Evolutionary conservation across 176 grass and related monocot genomes (phyloP).

Genomic region (Carex myosuroides): DNA sequence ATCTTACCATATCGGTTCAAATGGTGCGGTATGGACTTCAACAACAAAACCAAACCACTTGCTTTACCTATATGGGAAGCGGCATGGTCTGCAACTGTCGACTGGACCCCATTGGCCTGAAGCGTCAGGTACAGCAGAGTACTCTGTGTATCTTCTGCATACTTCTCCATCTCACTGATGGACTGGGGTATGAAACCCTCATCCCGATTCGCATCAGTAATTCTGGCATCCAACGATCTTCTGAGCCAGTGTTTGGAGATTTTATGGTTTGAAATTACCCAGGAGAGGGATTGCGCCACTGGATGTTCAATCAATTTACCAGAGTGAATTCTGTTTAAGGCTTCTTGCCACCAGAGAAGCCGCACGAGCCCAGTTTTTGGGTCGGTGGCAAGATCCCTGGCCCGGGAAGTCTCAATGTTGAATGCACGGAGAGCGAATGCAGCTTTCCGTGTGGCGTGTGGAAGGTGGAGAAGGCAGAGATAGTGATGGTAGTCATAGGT

Average conservation of each 20-base stretch:
- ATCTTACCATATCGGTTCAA: conserved; percentile 52
- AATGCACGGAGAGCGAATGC: conserved; percentile 80
- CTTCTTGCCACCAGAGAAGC: conserved; percentile 81
- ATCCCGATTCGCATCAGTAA: conserved; percentile 64
- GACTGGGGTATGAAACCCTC: conserved; percentile 41
- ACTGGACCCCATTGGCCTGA: conserved; percentile 67
- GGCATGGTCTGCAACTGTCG: conserved; percentile 60
- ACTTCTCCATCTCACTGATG: conserved; percentile 57
- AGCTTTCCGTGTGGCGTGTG: conserved; percentile 49
- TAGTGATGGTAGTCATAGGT: conserved; percentile 91
- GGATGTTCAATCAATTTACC: conserved; percentile 71
- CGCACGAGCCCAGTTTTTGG: conserved; percentile 76
- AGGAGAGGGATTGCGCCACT: conserved; percentile 54
- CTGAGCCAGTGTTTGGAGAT: conserved; percentile 88
- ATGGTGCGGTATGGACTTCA: conserved; percentile 87
- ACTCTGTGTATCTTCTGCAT: conserved; percentile 79
- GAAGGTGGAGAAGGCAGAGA: conserved; percentile 84
- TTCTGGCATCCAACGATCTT: conserved; percentile 65
- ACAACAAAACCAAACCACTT: conserved; percentile 61
- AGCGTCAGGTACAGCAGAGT: conserved; percentile 75
- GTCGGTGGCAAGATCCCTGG: conserved; percentile 64
- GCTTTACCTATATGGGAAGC: conserved; percentile 74
- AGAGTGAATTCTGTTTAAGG: conserved; percentile 51
- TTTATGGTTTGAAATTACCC: conserved; percentile 38
- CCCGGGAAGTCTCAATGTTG: conserved; percentile 76